Base-by-base conservation (phyloP, 495 filamentous ascomycete species). In the Hyaloscypha hepaticicola region DNA sequence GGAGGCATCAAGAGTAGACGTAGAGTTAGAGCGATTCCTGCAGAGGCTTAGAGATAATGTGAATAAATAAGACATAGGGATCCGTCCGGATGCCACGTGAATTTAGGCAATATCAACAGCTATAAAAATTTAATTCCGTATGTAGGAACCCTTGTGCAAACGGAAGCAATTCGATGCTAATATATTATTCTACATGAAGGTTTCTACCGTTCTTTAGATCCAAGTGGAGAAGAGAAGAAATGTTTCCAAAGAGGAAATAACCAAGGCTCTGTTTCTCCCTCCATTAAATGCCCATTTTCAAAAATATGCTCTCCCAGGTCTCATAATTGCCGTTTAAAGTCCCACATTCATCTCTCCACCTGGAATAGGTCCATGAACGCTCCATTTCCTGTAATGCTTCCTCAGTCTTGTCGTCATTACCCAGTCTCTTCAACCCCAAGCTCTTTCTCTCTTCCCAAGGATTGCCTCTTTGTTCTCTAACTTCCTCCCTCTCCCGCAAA, bases 271-370 rank as follows among this genome's bases (percentile, higher is more conserved):
- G 11, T 45, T 45, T 14, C 58, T 49, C 26, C 26, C 14, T 9
- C 25, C 6, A 28, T 58, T 38, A 64, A 22, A 64, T 27, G 7
- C 45, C 55, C 19, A 64, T 21, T 25, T 31, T 34, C 19, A 22
- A 55, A 33, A 64, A 64, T n/a, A 64, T 33, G 25, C 53, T 38
- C 27, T 31, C 38, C 62, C 62, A 64, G 3, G 11, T 57, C 31
- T 58, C 53, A 52, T 50, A 64, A 12, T 25, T 28, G 5, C 12
- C 11, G 19, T 27, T 21, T 25, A 0, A 25, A 26, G 21, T 8
- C 21, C 11, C 50, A 25, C 2, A 53, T 26, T 53, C 50, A 12
- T 53, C 50, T 19, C 25, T 14, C 5, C 1, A 53, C 50, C 4
- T 53, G 9, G 48, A 50, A 3, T 0, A 6, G 7, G 19, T 50